Base-by-base conservation (phyloP, 169 alveolate genomes). In the Toxoplasma gondii region DNA sequence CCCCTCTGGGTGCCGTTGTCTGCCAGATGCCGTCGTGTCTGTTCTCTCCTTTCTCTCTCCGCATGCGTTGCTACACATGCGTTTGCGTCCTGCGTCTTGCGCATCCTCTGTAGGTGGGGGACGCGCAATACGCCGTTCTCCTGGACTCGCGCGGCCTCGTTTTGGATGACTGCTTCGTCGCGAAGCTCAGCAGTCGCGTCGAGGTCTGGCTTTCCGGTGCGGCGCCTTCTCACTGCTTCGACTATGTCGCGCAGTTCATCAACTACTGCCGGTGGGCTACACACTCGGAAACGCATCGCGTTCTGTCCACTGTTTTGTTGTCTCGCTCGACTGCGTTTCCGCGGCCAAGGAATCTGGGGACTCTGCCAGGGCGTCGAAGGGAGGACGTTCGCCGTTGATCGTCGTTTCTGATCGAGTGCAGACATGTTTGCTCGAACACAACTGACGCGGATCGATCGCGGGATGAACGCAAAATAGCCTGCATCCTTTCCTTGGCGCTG, bases 121-220 rank as follows among this genome's bases (percentile, higher is more conserved):
- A 93, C 67, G 95, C 49, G 58, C 93, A 93, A 86, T 84, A 83
- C 53, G 92, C 95, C 43, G 43, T n/a, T 2, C 53, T 93, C n/a
- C 93, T 93, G 41, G 95, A 93, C 83, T 36, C 83, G 36, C 41
- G 53, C 49, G 95, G 95, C 27, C 67, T 83, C 43, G n/a, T 93
- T n/a, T 58, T 93, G n/a, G 95, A 93, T 12, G 95, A 93, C 44
- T 81, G 92, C 74, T 93, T 44, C 83, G 95, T 84, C 67, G 44
- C 41, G 31, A 93, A 93, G 45, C 39, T n/a, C 31, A 1, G 67
- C 49, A 43, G 39, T 34, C n/a, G 31, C 31, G 58, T 93, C 38
- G 84, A 74, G 43, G 38, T 93, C 49, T 43, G 81, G 39, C 19
- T 34, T 29, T 83, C 93, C 0, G 91, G 94, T 81, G 80, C 53